These are phyloP conservation scores for Zygotorulaspora sp. DNA, from an alignment of 805 yeast species.

Conservation along the genomic window DNA sequence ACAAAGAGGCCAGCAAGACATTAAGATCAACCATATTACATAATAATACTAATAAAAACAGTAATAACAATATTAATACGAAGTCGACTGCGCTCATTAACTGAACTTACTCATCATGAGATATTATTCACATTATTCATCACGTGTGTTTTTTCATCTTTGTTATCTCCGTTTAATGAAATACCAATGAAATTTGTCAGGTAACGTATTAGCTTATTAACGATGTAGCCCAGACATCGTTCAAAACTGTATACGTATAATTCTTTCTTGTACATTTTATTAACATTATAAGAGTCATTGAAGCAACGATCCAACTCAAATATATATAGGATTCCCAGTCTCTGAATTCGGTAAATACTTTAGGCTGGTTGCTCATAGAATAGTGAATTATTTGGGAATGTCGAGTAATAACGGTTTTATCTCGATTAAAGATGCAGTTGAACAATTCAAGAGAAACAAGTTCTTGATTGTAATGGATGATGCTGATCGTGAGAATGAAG, in stretches of 20 bases:
- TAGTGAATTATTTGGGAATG: not conserved
- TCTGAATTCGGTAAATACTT: no score
- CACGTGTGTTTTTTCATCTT: not conserved
- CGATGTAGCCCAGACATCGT: not conserved
- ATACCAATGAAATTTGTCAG: not conserved
- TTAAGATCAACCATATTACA: no score
- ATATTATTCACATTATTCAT: not conserved
- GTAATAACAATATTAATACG: no score
- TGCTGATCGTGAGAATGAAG: slow-evolving; percentile 94
- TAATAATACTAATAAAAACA: no score
- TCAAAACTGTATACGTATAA: not conserved
- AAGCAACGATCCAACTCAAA: not conserved
- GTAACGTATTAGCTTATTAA: not conserved
- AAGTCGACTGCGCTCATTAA: no score
- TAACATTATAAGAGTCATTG: not conserved
- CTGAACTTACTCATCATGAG: no score
- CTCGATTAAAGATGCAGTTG: slow-evolving; percentile 31
- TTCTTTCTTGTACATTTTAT: not conserved
- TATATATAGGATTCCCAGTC: not conserved
- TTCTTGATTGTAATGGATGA: slow-evolving; percentile 96
- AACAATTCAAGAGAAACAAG: slow-evolving; percentile 37
- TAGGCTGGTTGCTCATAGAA: no score
- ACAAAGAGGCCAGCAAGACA: no score
- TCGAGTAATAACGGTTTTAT: slow-evolving; percentile 15
- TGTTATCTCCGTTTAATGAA: slow-evolving; percentile 1